These are phyloP conservation scores for Stachybotrys chartarum DNA, from an alignment of 2,329 filamentous ascomycete species.

Conservation along the genomic window DNA sequence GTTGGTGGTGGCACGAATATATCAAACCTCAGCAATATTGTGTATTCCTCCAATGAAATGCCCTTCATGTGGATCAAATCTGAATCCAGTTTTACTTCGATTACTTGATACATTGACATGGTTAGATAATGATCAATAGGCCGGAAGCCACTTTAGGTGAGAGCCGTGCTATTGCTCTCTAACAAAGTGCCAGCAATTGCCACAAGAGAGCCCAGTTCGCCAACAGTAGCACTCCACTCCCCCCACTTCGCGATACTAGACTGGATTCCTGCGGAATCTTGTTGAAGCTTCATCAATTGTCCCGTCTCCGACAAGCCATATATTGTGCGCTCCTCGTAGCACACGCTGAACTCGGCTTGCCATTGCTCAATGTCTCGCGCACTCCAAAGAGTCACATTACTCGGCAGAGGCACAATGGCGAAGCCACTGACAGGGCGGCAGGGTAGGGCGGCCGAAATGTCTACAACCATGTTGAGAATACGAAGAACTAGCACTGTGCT, in stretches of 20 bases:
- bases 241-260: not conserved
- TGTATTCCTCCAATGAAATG: too few species aligned
- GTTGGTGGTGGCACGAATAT: too few species aligned
- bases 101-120: too few species aligned
- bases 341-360: conserved; percentile 1
- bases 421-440: conserved; percentile 3
- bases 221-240: not conserved
- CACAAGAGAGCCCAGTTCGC: not conserved
- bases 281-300: not conserved
- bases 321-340: conserved; percentile 1
- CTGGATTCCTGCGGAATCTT: not conserved
- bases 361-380: conserved; percentile 4
- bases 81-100: too few species aligned
- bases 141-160: not conserved
- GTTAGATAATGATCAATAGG: too few species aligned
- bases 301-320: conserved; percentile 1
- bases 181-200: not conserved
- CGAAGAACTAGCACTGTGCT: conserved; percentile 2
- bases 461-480: conserved; percentile 6
- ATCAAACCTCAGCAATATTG: too few species aligned
- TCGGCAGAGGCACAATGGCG: conserved; percentile 6
- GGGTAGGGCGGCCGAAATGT: not conserved
- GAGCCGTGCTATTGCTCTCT: not conserved
- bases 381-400: conserved; percentile 4
- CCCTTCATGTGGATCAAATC: too few species aligned